These are phyloP conservation scores for Chrysosporium keratinophilum DNA, from an alignment of 2,329 filamentous ascomycete genomes.

Conservation along the genomic window DNA sequence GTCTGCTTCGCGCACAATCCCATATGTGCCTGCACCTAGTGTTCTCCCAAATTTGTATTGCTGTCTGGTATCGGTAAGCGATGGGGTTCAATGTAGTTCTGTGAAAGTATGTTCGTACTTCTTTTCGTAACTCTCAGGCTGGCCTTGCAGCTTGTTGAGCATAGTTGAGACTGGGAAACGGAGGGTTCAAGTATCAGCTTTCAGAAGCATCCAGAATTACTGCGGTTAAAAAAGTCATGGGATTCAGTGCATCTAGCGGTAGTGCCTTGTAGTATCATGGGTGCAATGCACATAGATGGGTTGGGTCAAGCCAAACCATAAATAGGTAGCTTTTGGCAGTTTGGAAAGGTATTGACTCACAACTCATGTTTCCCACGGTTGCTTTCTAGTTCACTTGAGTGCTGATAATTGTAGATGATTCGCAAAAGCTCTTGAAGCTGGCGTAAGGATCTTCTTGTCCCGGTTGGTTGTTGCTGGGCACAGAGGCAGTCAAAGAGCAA, in stretches of 20 bases:
- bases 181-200: slow-evolving; percentile 9
- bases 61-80: slow-evolving; percentile 43
- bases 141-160: slow-evolving; percentile 91
- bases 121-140: slow-evolving; percentile 97
- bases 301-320: neutral
- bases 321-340: neutral
- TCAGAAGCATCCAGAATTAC: neutral
- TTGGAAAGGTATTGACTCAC: slow-evolving; percentile 17
- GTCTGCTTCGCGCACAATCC: slow-evolving; percentile 92
- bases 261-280: neutral
- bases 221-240: neutral
- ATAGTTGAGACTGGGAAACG: slow-evolving; percentile 61
- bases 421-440: neutral
- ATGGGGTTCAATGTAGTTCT: slow-evolving; percentile 3
- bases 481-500: neutral
- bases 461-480: neutral
- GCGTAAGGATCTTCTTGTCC: neutral
- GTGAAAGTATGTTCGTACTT: slow-evolving; percentile 52
- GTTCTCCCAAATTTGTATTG: slow-evolving; percentile 90
- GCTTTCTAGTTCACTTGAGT: neutral
- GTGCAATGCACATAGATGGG: neutral
- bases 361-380: slow-evolving; percentile 17
- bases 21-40: slow-evolving; percentile 92
- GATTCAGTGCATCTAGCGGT: neutral
- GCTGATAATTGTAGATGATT: neutral